These are phyloP conservation scores for Penicillium alfredii DNA, from an alignment of 495 filamentous ascomycete genomes.

Conservation along the genomic window DNA sequence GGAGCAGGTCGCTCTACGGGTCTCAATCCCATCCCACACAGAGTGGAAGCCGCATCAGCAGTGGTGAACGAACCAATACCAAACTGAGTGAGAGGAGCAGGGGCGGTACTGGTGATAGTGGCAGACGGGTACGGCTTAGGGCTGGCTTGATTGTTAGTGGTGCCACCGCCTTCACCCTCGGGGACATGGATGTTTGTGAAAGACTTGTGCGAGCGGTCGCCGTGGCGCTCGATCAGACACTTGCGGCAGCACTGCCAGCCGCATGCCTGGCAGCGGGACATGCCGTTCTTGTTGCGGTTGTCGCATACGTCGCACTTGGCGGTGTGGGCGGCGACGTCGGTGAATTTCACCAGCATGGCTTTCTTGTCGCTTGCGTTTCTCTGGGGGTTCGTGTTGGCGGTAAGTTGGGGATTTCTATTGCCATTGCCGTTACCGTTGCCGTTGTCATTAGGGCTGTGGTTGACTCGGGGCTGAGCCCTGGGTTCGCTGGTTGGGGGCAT, in stretches of 20 bases:
- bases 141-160: no score
- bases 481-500: no score
- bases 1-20: no score
- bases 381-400: background rate
- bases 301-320: conserved; percentile 36
- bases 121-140: no score
- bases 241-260: conserved; percentile 24
- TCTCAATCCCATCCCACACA: no score
- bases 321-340: conserved; percentile 27
- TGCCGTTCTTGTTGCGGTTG: conserved; percentile 24
- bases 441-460: no score
- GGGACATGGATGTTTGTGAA: conserved; percentile 11
- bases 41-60: conserved; percentile 4
- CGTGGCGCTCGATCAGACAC: conserved; percentile 23
- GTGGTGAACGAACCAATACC: background rate
- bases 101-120: no score
- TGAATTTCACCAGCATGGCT: background rate
- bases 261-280: conserved; percentile 29
- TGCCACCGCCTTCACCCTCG: background rate
- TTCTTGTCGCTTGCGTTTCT: background rate
- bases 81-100: no score
- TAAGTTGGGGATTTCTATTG: background rate
- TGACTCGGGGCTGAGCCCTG: no score
- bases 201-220: conserved; percentile 20
- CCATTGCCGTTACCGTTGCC: no score